Conservation (phyloP, 768 basidiomycete species). For the Xerocomellus dryophilus region DNA sequence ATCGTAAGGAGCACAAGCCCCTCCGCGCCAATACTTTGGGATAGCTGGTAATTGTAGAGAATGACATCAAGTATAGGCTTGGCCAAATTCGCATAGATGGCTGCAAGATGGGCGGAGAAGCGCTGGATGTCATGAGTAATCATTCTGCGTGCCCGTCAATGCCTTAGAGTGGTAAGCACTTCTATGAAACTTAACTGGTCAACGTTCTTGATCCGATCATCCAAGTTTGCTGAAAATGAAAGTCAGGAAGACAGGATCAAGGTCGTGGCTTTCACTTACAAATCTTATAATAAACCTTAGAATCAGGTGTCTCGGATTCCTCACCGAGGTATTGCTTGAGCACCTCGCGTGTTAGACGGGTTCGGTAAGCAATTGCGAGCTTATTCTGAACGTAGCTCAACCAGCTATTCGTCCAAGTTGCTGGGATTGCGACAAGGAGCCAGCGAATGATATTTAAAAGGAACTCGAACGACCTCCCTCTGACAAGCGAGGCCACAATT, state of each 20-base stretch:
- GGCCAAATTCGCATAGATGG: conserved; percentile 91
- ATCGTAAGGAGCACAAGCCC: conserved; percentile 80
- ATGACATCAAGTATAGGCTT: conserved; percentile 93
- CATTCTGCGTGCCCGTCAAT: conserved; percentile 53
- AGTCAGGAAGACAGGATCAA: conserved; percentile 3
- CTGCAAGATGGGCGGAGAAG: conserved; percentile 86
- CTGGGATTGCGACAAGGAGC: conserved; percentile 89
- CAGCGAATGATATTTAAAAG: conserved; percentile 83
- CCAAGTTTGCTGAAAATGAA: conserved; percentile 70
- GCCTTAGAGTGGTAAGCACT: neutral
- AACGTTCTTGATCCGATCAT: conserved; percentile 93
- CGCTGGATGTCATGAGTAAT: conserved; percentile 94
- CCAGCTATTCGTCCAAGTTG: conserved; percentile 92
- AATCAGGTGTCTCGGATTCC: conserved; percentile 57
- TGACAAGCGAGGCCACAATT: conserved; percentile 93
- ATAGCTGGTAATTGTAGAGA: conserved; percentile 93
- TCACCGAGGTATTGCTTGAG: conserved; percentile 83
- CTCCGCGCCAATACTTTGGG: conserved; percentile 92
- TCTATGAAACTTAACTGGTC: conserved; percentile 64
- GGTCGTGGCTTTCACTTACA: conserved; percentile 43
- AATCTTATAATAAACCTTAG: conserved; percentile 92
- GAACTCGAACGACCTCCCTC: conserved; percentile 76
- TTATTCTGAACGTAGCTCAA: conserved; percentile 92
- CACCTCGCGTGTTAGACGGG: conserved; percentile 79
- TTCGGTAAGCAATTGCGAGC: conserved; percentile 83